Percentiles rank a stretch among this genome's conserved stretches.
These are phyloP conservation scores for Ustilaginoidea virens DNA, from an alignment of 2,329 filamentous ascomycete genomes.

Conservation along the genomic window DNA sequence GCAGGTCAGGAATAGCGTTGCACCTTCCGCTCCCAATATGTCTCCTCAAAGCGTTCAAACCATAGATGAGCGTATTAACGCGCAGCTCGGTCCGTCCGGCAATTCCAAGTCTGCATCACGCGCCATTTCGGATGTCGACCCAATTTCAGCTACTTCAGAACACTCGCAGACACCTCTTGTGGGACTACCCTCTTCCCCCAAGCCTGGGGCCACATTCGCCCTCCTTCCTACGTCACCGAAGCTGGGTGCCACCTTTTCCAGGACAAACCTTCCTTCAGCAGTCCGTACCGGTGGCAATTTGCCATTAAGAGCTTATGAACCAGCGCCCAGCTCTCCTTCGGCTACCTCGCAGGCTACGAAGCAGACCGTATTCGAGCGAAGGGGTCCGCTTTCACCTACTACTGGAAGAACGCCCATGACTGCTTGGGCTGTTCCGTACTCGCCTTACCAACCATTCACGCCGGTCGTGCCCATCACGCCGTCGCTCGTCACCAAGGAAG, in stretches of 20 bases:
- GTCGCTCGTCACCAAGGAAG: conserved; percentile 53
- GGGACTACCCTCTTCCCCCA: conserved; percentile 32
- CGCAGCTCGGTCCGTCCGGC: conserved; percentile 16
- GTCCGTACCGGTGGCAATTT: conserved; percentile 41
- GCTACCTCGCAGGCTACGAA: conserved; percentile 35
- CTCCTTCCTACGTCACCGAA: conserved; percentile 34
- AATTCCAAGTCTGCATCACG: conserved; percentile 17
- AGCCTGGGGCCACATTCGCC: conserved; percentile 16
- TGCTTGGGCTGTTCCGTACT: conserved; percentile 51
- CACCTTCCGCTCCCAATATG: conserved; percentile 16
- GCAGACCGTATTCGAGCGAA: conserved; percentile 49
- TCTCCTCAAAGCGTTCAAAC: conserved; percentile 27
- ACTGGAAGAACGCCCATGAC: conserved; percentile 47
- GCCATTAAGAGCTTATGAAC: conserved; percentile 47
- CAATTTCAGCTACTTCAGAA: conserved; percentile 36
- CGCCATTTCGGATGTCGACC: conserved; percentile 27
- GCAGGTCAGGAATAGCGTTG: conserved; percentile 11
- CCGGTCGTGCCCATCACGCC: conserved; percentile 64
- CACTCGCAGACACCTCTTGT: conserved; percentile 34
- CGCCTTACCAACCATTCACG: conserved; percentile 65
- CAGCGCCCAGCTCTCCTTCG: conserved; percentile 34
- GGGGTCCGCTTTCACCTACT: conserved; percentile 35
- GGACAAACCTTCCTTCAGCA: conserved; percentile 34
- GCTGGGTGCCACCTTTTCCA: conserved; percentile 32
- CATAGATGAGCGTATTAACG: conserved; percentile 41